Evolutionary conservation across 1,139 yeast genomes (phyloP).

Genomic region (Taphrina pruni): DNA sequence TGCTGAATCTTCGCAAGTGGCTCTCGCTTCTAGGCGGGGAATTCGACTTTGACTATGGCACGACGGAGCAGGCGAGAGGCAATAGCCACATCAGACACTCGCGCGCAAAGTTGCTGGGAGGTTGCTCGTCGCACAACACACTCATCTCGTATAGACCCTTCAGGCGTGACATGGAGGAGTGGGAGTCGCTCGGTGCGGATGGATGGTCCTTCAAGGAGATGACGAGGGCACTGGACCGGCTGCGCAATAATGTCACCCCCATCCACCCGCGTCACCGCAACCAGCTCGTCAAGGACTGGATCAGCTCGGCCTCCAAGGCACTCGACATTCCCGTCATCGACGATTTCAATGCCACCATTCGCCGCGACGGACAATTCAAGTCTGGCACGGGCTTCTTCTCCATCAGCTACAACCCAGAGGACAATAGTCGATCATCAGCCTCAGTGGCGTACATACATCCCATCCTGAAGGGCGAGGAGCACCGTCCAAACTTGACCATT

Average conservation of each 20-base stretch:
- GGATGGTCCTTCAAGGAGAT: conserved; percentile 28
- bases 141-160: conserved; percentile 35
- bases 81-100: conserved; percentile 36
- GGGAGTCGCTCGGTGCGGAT: conserved; percentile 27
- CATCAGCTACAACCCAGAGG: conserved; percentile 31
- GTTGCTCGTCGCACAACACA: conserved; percentile 34
- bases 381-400: conserved; percentile 36
- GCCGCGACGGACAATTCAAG: conserved; percentile 27
- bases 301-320: conserved; percentile 23
- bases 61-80: conserved; percentile 33
- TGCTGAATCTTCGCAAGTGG: conserved; percentile 28
- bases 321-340: conserved; percentile 34
- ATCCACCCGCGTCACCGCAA: conserved; percentile 31
- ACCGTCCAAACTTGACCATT: conserved; percentile 30
- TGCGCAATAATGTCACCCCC: conserved; percentile 30
- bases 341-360: conserved; percentile 22
- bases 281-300: conserved; percentile 36
- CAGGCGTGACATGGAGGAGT: conserved; percentile 29
- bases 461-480: conserved; percentile 36
- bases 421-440: conserved; percentile 25
- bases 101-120: conserved; percentile 30
- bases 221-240: conserved; percentile 22
- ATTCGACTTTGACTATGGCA: conserved; percentile 33
- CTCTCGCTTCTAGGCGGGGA: conserved; percentile 31
- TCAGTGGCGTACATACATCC: conserved; percentile 36